Base-by-base conservation (phyloP, 306 rosid genomes). In the Acacia acuminata region DNA sequence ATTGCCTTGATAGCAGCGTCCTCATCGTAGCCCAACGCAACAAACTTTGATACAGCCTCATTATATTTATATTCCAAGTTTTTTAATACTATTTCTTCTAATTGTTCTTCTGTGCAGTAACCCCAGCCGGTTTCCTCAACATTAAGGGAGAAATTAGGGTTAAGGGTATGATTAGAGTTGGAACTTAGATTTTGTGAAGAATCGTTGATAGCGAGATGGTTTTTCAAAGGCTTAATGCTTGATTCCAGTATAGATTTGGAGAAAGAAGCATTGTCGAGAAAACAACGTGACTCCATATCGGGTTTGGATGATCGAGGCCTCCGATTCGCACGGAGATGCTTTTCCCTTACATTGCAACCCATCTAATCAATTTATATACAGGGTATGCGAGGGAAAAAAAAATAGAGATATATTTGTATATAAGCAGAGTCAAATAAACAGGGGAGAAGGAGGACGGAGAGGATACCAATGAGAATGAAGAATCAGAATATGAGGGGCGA, bases 291-390 rank as follows among this genome's bases (percentile, higher is more conserved):
- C 81, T 88, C 97, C 7, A 81, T n/a, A 80, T 87, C 92, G 63
- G 86, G 34, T 82, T 90, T 92, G 32, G 19, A 67, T 27, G 96
- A 88, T 85, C 97, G 92, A 44, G 82, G 66, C 60, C 86, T 87
- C 84, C 97, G 98, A 88, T 88, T 92, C 11, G 97, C 81, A 48
- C 96, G 93, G 84, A 92, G 60, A 60, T 93, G 97, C 77, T 95
- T 95, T 50, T 95, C 99, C 72, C 94, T 92, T 72, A 89, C 88
- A 14, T 93, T 89, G 82, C 98, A 92, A 73, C 99, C 99, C 98
- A 95, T 95, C 71, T n/a, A 43, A 71, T 71, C 56, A 45, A 44
- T 45, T 24, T 44, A 58, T 60, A 43, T 22, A 22, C 19, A n/a
- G n/a, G 51, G 53, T 42, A 44, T 24, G 38, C n/a, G 15, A 71